Percentiles rank a stretch among this genome's conserved stretches.
Conservation (phyloP, 176 grass and related monocot genomes). For the Avena eriantha region DNA sequence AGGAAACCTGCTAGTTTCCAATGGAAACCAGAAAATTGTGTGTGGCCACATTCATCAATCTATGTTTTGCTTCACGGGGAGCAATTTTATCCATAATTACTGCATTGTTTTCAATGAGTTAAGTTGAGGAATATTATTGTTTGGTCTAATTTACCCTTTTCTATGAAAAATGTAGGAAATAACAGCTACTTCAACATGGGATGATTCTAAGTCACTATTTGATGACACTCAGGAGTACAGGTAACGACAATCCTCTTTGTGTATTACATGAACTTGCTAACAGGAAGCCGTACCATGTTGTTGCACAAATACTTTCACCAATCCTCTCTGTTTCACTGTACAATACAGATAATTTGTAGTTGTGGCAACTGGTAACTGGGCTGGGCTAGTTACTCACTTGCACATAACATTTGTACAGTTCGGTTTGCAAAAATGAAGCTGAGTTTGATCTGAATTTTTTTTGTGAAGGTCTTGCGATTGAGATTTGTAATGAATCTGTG, state of each 20-base stretch:
- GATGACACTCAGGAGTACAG: conserved; percentile 81
- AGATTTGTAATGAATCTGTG: background rate
- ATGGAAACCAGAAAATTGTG: background rate
- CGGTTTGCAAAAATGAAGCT: background rate
- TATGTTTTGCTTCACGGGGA: conserved; percentile 20
- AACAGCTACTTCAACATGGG: conserved; percentile 80
- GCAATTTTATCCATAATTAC: background rate
- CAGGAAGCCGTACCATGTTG: background rate
- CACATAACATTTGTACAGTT: background rate
- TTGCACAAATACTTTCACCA: background rate
- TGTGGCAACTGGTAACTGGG: background rate
- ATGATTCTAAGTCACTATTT: conserved; percentile 77
- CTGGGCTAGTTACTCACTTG: background rate
- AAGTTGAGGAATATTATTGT: conserved; percentile 26
- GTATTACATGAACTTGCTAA: background rate
- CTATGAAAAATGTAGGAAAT: conserved; percentile 66
- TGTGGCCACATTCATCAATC: background rate
- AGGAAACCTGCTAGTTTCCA: background rate
- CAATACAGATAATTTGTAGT: conserved; percentile 31
- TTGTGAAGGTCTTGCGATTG: background rate
- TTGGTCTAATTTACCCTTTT: conserved; percentile 31
- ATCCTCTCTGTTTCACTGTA: conserved; percentile 6
- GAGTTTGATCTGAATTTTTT: conserved; percentile 9
- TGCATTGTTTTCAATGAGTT: conserved; percentile 14
- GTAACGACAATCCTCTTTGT: conserved; percentile 54